These are phyloP conservation scores for Clitopilus hobsonii DNA, from an alignment of 768 basidiomycete genomes.

Conservation along the genomic window DNA sequence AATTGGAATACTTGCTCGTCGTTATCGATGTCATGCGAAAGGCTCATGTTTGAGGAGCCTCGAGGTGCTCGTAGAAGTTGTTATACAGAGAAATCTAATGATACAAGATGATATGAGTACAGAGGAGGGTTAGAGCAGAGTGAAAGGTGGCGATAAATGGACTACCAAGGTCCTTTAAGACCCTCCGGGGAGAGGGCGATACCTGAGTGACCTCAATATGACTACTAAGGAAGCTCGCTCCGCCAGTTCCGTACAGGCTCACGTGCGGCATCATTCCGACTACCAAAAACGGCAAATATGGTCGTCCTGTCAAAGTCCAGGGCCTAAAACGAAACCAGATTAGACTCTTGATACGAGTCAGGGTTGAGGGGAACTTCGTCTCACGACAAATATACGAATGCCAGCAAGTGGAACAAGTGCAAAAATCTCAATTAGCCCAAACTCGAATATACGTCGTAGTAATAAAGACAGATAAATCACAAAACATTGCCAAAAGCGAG, in stretches of 20 bases:
- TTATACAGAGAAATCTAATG: conserved; percentile 4
- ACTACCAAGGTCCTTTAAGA: background rate
- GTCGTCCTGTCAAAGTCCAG: background rate
- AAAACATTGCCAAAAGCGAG: conserved; percentile 9
- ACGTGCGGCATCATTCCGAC: background rate
- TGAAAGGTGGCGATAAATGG: background rate
- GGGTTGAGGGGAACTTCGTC: background rate
- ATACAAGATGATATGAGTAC: conserved; percentile 5
- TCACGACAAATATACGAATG: too few species aligned
- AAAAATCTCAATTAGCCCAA: background rate
- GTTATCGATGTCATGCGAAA: conserved; percentile 50
- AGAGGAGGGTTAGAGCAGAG: conserved; percentile 10
- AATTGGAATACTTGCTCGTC: conserved; percentile 47
- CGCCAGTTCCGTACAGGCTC: background rate
- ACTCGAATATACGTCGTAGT: conserved; percentile 9
- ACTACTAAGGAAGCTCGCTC: background rate
- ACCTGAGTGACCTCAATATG: conserved; percentile 1
- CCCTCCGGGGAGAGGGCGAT: background rate
- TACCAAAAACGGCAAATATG: background rate
- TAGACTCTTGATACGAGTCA: background rate
- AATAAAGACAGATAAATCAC: conserved; percentile 16
- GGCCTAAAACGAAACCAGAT: background rate
- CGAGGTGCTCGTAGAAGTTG: background rate
- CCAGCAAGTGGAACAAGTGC: background rate
- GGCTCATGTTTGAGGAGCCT: conserved; percentile 19